Base-by-base conservation (phyloP, 208 protist genomes). In the Leishmania lainsoni region DNA sequence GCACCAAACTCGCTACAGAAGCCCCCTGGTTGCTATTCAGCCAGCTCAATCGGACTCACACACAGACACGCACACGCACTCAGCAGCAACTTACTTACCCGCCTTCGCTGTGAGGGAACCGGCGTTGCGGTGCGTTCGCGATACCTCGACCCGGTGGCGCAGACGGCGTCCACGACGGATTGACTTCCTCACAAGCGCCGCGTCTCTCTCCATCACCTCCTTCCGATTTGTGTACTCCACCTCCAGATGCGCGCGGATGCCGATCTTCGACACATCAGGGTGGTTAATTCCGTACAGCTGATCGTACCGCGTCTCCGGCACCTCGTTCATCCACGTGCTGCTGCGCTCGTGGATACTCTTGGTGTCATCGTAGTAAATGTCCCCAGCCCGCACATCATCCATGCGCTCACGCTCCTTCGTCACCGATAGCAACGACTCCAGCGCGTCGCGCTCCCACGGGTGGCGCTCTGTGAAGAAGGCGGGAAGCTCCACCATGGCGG, bases 261-360 rank as follows among this genome's bases (percentile, higher is more conserved):
- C 95, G 66, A 98, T 92, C 87, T 94, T 92, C 29, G 93, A 83
- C 29, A 98, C 89, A 66, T 98, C 90, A 2, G 93, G 92, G 79
- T 95, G 76, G 74, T 91, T 96, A 32, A 97, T 86, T 56, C 93
- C 93, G 85, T 98, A 96, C 29, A 98, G 87, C 74, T 93, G 85
- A 65, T 98, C 95, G 81, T 98, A 98, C 22, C 95, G 93, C n/a
- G 93, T 98, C 84, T 98, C 85, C 0, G 93, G 95, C 42, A 96
- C 92, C 81, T 98, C 89, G 76, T 90, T 95, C 89, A 96, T 94
- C 95, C 95, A 97, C 52, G 88, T 95, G 5, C 83, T 82, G 68
- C 91, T 93, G 78, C 95, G 91, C 73, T 93, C 92, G 81, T 98
- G 93, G 52, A 98, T 68, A 69, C 85, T 84, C 56, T 79, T 83